Percentiles rank a stretch among this genome's conserved stretches.
phyloP scores from a whole-genome alignment of 1,139 yeast genomes.

The Wickerhamomyces sp. region DNA sequence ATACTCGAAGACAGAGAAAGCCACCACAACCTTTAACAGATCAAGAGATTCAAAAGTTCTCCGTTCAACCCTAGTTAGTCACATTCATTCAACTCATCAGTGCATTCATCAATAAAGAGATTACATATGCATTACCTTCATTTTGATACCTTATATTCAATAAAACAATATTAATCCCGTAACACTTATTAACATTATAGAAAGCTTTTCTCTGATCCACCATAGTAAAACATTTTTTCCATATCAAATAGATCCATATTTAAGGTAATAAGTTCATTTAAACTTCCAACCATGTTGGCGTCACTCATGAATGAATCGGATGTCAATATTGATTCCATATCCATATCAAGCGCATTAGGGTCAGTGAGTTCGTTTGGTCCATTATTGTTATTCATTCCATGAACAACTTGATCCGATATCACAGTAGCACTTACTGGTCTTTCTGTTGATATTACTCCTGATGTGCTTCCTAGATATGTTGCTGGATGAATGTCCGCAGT shows the following conservation, averaged over 20 bases:
- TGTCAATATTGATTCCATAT: neutral
- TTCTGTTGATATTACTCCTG: neutral
- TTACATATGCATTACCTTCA: too few relatives aligned
- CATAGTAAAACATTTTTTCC: slow-evolving; percentile 1
- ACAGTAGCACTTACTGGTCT: too few relatives aligned
- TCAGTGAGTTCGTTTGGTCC: too few relatives aligned
- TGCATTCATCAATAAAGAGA: too few relatives aligned
- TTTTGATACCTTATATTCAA: too few relatives aligned
- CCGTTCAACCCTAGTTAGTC: too few relatives aligned
- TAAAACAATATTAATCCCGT: neutral
- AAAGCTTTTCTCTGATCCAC: slow-evolving; percentile 1
- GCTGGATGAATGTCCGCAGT: neutral
- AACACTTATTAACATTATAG: neutral
- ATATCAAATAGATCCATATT: slow-evolving; percentile 1
- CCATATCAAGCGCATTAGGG: too few relatives aligned
- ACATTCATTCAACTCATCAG: neutral
- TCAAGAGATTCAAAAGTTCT: neutral
- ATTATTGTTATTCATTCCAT: too few relatives aligned
- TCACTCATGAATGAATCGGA: neutral
- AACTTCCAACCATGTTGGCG: neutral
- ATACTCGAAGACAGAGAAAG: slow-evolving; percentile 3
- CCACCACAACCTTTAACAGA: neutral
- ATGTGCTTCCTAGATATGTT: neutral
- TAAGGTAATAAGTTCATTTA: neutral
- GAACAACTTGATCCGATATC: too few relatives aligned